Conservation (phyloP, 2,329 filamentous ascomycete genomes). For the Fusarium odoratissimum region DNA sequence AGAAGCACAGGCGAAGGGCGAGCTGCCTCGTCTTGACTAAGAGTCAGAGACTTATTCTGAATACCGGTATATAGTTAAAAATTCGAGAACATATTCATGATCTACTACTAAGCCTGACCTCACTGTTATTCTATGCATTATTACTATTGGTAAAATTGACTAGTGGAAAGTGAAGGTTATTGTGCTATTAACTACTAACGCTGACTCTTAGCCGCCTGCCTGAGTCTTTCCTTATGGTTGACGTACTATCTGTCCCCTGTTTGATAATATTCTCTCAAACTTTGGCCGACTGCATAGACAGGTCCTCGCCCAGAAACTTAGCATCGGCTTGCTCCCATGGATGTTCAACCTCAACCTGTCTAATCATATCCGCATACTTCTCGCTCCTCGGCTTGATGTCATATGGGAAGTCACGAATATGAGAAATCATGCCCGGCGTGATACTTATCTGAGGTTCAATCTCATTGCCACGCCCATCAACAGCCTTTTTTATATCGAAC, state of each 20-base stretch:
- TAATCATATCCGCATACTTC: neutral
- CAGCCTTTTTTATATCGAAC: neutral
- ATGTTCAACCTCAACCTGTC: neutral
- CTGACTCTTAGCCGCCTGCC: too few relatives aligned
- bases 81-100: neutral
- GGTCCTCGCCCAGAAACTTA: neutral
- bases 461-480: rapidly evolving
- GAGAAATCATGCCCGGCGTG: neutral
- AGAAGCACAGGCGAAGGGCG: constrained; percentile 51
- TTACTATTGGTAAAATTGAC: too few relatives aligned
- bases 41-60: rapidly evolving
- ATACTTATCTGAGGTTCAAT: neutral
- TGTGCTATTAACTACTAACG: too few relatives aligned
- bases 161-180: too few relatives aligned
- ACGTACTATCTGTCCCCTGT: too few relatives aligned
- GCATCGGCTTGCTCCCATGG: constrained; percentile 4
- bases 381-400: neutral
- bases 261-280: rapidly evolving
- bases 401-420: neutral
- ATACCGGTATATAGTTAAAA: neutral
- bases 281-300: neutral
- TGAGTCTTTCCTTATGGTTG: too few relatives aligned
- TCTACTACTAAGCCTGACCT: neutral
- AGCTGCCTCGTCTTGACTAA: constrained; percentile 40
- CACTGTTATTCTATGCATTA: neutral